Base-by-base conservation (phyloP, 2,329 filamentous ascomycete species). In the Aspergillus transmontanensis region DNA sequence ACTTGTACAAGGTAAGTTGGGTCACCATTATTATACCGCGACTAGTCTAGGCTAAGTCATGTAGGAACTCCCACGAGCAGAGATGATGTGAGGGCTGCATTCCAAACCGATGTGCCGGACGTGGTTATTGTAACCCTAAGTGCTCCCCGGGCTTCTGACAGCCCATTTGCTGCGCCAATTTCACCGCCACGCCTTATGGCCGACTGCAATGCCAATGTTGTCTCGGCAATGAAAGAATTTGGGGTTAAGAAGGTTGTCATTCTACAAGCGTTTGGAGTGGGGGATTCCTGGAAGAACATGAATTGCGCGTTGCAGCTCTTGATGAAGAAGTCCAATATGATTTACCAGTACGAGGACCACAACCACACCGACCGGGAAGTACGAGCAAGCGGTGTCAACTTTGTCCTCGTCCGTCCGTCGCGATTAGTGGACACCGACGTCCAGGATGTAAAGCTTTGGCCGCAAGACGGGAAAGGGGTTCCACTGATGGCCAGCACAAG, bases 241-340 rank as follows among this genome's bases (percentile, higher is more conserved):
- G 71, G 71, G 0, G 73, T 77, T 57, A 64, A 54, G 9, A 85
- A 83, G 58, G 67, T 86, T 2, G 77, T 86, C 30, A 75, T 84
- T 55, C 80, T 87, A 72, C 84, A 81, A 14, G 80, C 82, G 1
- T 81, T 83, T 64, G 85, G 85, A 12, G 79, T 81, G 1, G 83
- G 81, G 0, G 71, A 76, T 34, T 85, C 84, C 5, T 82, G 76
- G 71, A 30, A 62, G 0, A 79, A 80, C 57, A 69, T 85, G 62
- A 72, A 78, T 50, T 79, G 75, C 39, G 71, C 80, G 1, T 68
- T 86, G 66, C 76, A 79, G 19, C 60, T 78, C 39, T 63, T 85
- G n/a, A 81, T 87, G 68, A 76, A 71, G 36, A 72, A 82, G 48
- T 80, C 77, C 41, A 81, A 82, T 63, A 84, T 86, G 80, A 73